Percentiles rank a stretch among this genome's conserved stretches.
These are phyloP conservation scores for Spathaspora girioi DNA, from an alignment of 805 yeast genomes.

Conservation along the genomic window DNA sequence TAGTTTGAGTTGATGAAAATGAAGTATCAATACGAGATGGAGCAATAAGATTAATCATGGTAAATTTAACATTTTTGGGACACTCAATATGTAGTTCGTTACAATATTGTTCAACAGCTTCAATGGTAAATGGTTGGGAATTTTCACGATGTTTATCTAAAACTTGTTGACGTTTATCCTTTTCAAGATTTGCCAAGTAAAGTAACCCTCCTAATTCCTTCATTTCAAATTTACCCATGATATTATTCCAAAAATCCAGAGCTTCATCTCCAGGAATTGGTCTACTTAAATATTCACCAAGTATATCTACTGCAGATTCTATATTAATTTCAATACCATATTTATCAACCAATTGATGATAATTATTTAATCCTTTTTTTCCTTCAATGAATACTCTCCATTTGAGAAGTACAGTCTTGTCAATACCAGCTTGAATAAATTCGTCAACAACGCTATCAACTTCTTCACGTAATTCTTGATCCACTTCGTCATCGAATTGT, in stretches of 20 bases:
- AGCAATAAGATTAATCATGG: background rate
- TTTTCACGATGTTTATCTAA: background rate
- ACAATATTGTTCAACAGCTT: background rate
- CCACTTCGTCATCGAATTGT: background rate
- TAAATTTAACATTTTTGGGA: background rate
- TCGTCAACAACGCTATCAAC: background rate
- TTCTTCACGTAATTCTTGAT: background rate
- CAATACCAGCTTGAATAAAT: constrained; percentile 1
- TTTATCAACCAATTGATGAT: background rate
- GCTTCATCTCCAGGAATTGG: background rate
- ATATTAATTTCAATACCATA: background rate
- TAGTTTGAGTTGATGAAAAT: background rate
- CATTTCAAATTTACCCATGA: background rate
- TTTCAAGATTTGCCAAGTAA: background rate
- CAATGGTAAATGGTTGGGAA: background rate
- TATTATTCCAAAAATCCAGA: background rate
- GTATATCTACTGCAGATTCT: background rate
- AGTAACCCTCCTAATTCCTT: background rate
- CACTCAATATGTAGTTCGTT: background rate
- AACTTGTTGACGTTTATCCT: background rate
- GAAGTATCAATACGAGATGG: background rate
- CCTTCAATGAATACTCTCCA: background rate
- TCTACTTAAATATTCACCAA: background rate
- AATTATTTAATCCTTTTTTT: background rate
- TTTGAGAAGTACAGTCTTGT: background rate